Base-by-base conservation (phyloP, 257 asterid species). In the Salvia hispanica region DNA sequence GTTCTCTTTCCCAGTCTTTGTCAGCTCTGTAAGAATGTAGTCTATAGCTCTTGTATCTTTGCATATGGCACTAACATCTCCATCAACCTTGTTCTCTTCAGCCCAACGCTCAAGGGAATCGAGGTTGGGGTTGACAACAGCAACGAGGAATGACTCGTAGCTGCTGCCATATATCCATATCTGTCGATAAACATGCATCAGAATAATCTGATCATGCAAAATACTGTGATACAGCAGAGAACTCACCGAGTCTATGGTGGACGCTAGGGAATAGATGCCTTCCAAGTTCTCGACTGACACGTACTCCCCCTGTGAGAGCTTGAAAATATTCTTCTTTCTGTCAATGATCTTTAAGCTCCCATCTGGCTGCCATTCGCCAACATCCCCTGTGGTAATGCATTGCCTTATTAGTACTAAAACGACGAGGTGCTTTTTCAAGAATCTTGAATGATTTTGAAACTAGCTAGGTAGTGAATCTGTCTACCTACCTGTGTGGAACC, bases 341-440 rank as follows among this genome's bases (percentile, higher is more conserved):
- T 90, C 97, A 44, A 90, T 85, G 56, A 90, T 90, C 81, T 85
- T 87, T 95, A 90, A 78, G 82, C 95, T 85, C 64, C 97, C 97
- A 61, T 85, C 85, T 3, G 59, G 79, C 58, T 82, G 94, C 95
- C 91, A 90, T 74, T 90, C 97, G 1, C 97, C 97, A n/a, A 90
- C 75, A 74, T 90, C 96, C 40, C 95, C 96, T 89, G 72, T 54
- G 31, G 31, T 25, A 25, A 25, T 25, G 31, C 31, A 0, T 2
- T 25, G 31, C 31, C 31, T 25, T 25, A 25, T 25, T 25, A 25
- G 31, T 25, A 25, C 31, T 25, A 25, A 25, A 43, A 36, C 50
- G 51, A 42, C 45, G 16, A 55, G 46, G 25, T 4, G 13, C 2
- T 25, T 25, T 25, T 25, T 25, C 31, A 25, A 25, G 31, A 16